These are phyloP conservation scores for Hanseniaspora osmophila DNA, from an alignment of 805 yeast genomes.

Conservation along the genomic window DNA sequence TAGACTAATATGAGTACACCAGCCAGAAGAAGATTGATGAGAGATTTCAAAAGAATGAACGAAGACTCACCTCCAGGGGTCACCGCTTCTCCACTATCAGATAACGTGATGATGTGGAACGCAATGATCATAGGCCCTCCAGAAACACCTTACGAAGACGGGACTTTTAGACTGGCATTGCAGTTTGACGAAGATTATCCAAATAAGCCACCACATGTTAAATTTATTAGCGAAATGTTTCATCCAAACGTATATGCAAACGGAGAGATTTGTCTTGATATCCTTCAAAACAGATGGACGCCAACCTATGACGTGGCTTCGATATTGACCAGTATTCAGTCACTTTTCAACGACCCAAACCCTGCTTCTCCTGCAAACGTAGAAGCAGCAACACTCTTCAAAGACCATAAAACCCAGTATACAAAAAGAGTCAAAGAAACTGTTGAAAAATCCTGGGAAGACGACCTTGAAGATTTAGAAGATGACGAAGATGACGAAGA, in stretches of 20 bases:
- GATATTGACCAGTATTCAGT: constrained; percentile 83
- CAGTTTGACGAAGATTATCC: constrained; percentile 96
- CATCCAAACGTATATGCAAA: constrained; percentile 95
- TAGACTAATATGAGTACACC: constrained; percentile 70
- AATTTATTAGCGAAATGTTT: constrained; percentile 86
- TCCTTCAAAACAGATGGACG: constrained; percentile 93
- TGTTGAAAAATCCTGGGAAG: constrained; percentile 89
- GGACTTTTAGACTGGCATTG: constrained; percentile 74
- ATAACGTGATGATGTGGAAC: constrained; percentile 94
- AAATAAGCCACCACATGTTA: constrained; percentile 88
- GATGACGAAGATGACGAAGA: constrained; percentile 27
- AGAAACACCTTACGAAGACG: constrained; percentile 96
- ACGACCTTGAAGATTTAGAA: constrained; percentile 37
- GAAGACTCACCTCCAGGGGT: constrained; percentile 97
- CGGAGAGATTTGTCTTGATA: constrained; percentile 92
- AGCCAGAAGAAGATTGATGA: constrained; percentile 96
- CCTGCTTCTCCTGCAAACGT: constrained; percentile 95
- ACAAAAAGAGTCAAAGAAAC: constrained; percentile 84
- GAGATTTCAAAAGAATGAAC: constrained; percentile 95
- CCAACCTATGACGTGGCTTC: constrained; percentile 97
- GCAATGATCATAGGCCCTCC: constrained; percentile 96
- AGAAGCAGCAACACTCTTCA: constrained; percentile 90
- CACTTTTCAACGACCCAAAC: constrained; percentile 87
- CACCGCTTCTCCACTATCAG: constrained; percentile 92
- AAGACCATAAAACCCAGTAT: constrained; percentile 89